Percentiles rank a stretch among this genome's conserved stretches.
phyloP scores from a whole-genome alignment of 768 basidiomycete genomes.

The Tricholoma matsutake region DNA sequence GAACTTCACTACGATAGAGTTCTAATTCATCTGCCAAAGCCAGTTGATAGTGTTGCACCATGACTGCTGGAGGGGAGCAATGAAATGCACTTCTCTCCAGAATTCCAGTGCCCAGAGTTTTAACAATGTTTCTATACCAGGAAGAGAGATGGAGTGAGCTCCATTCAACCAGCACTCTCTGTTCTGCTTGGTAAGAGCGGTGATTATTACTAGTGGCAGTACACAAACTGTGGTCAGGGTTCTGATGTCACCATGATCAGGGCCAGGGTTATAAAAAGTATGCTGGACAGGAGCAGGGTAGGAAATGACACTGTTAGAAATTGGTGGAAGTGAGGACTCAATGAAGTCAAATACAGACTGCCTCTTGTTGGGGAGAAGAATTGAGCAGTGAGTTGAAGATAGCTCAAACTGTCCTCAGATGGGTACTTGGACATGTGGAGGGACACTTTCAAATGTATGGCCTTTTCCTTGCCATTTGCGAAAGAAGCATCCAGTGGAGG shows the following conservation, averaged over 20 bases:
- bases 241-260: background rate
- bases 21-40: background rate
- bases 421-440: too few species aligned
- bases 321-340: background rate
- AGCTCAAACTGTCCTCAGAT: too few species aligned
- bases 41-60: background rate
- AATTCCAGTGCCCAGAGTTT: background rate
- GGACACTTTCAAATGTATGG: too few species aligned
- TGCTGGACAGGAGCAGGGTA: background rate
- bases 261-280: background rate
- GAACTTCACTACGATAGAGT: background rate
- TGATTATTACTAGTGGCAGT: background rate
- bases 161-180: constrained; percentile 1
- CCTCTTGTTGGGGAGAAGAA: background rate
- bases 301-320: background rate
- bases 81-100: background rate
- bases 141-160: background rate
- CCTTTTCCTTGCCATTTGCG: too few species aligned
- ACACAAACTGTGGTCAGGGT: background rate
- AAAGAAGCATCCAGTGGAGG: too few species aligned
- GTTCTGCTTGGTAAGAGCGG: background rate
- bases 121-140: background rate
- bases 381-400: too few species aligned
- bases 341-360: background rate
- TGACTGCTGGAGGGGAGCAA: background rate